Percentiles rank a stretch among this genome's conserved stretches.
phyloP scores from a whole-genome alignment of 148 eudicot species.

The Rhododendron vialii region DNA sequence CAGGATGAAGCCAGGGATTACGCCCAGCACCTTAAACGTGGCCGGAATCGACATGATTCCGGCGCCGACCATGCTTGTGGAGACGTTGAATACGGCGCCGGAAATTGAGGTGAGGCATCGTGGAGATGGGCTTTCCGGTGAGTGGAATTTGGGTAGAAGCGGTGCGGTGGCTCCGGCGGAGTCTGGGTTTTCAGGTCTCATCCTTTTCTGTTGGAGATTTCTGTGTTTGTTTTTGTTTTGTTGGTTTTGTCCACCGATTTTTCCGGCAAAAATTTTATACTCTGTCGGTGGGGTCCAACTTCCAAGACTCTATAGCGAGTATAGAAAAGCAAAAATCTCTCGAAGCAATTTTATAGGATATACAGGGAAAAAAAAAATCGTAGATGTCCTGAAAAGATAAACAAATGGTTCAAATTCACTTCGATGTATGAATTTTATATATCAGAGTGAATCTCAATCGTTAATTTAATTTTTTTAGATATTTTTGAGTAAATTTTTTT shows the following conservation, averaged over 20 bases:
- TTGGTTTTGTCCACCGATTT: not conserved
- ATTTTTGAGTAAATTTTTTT: too few species aligned
- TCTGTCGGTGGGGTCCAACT: not conserved
- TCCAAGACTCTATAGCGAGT: too few species aligned
- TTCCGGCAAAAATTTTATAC: not conserved
- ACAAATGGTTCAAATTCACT: too few species aligned
- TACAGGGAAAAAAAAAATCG: too few species aligned
- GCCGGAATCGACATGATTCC: conserved; percentile 96
- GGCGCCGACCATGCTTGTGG: conserved; percentile 87
- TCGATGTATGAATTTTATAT: too few species aligned
- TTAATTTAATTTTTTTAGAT: too few species aligned
- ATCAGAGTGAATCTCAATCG: too few species aligned
- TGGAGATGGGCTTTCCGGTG: not conserved
- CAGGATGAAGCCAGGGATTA: conserved; percentile 55
- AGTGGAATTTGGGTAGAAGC: conserved; percentile 26
- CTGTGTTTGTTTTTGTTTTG: not conserved
- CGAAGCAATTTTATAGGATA: too few species aligned
- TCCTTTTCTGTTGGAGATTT: not conserved
- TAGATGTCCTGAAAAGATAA: too few species aligned
- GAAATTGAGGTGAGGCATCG: conserved; percentile 34
- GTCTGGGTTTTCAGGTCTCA: conserved; percentile 19
- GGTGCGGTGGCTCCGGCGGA: conserved; percentile 17
- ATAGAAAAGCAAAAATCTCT: too few species aligned
- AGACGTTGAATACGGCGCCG: conserved; percentile 73
- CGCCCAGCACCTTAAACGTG: conserved; percentile 72